Conservation (phyloP, 768 basidiomycete genomes). For the Rubroboletus satanas region DNA sequence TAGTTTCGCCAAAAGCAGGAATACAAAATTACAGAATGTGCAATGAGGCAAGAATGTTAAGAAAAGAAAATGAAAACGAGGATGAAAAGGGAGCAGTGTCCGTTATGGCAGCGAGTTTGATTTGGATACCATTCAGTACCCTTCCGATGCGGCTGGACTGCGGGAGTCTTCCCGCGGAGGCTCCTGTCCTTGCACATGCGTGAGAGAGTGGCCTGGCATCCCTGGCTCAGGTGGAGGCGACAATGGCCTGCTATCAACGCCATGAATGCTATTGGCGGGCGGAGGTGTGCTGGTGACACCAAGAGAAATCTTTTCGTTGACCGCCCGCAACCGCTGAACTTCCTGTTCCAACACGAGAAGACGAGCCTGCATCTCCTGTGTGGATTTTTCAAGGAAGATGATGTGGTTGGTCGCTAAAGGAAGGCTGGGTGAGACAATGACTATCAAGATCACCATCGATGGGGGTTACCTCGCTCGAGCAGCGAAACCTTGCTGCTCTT, state of each 20-base stretch:
- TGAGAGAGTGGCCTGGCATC: constrained; percentile 44
- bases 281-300: constrained; percentile 54
- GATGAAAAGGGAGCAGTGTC: constrained; percentile 35
- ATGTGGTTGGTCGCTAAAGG: constrained; percentile 75
- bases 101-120: constrained; percentile 20
- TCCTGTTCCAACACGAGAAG: constrained; percentile 65
- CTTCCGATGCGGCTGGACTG: constrained; percentile 31
- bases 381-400: constrained; percentile 63
- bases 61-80: constrained; percentile 27
- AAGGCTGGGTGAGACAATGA: constrained; percentile 12
- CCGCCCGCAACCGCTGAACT: constrained; percentile 61
- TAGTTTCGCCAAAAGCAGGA: constrained; percentile 24
- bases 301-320: constrained; percentile 84
- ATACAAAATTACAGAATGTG: constrained; percentile 34
- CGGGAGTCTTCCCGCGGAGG: constrained; percentile 62
- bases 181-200: constrained; percentile 57
- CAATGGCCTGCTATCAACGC: constrained; percentile 46
- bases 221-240: constrained; percentile 63
- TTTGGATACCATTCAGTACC: constrained; percentile 24
- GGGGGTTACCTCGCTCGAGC: constrained; percentile 72
- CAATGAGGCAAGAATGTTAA: constrained; percentile 32
- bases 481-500: constrained; percentile 89
- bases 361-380: constrained; percentile 67
- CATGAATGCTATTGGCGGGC: constrained; percentile 42
- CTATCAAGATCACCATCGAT: not conserved